Evolutionary conservation across 2,329 filamentous ascomycete genomes (phyloP), one percentile per base, ranked within the genome.

Genomic region (Colletotrichum cordylinicola): DNA sequence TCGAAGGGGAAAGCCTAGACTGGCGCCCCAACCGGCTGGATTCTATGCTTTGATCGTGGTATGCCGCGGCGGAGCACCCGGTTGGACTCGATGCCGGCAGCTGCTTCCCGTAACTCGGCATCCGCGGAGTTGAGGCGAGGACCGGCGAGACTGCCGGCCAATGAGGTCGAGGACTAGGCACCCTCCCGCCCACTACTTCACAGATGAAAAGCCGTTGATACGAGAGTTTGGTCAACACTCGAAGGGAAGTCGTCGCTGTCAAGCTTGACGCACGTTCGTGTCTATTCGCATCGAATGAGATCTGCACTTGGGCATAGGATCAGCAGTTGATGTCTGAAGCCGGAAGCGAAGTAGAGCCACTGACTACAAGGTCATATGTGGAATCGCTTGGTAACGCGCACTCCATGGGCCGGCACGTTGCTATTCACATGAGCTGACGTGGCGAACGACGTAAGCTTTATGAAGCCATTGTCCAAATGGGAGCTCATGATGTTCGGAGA

Each of bases 141-240:
- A 52, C 43, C 43, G n/a, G 10, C 43, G 43, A 52, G 43, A 52
- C 10, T 12, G 13, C 43, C n/a, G 1, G 2, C 43, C n/a, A 21
- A n/a, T n/a, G 8, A n/a, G n/a, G 43, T 13, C 4, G n/a, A 2
- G 2, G 0, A 16, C 43, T 21, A 6, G 0, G 21, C 21, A 1
- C 10, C n/a, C 43, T 52, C 13, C n/a, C n/a, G 2, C 43, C n/a
- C 43, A 13, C 12, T 12, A 12, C 21, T 8, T 21, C 43, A 24
- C 0, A 52, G 4, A 1, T 8, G n/a, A 52, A 52, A 13, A 21
- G n/a, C 10, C 43, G n/a, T 24, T 52, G 43, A 24, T 10, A 52
- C 21, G 21, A 21, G 43, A 3, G n/a, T 21, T 21, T 52, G n/a
- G 5, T 48, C 10, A 7, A 12, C 43, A 18, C 9, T 9, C 18